Conservation (phyloP, 257 asterid genomes). For the Solanum appendiculatum region DNA sequence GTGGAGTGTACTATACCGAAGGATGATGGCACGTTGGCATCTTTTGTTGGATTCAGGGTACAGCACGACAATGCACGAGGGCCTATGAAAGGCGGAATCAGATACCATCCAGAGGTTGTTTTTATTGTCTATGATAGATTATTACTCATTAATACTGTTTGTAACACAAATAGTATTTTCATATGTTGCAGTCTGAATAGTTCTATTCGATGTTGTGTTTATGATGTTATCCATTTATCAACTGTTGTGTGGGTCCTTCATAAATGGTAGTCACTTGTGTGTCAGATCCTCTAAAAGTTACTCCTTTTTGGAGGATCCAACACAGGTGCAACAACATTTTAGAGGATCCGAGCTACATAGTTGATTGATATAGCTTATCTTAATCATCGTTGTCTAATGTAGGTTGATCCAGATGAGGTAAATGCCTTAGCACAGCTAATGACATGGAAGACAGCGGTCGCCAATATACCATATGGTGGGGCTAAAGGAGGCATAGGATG, state of each 20-base stretch:
- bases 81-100: constrained; percentile 96
- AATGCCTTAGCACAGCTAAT: constrained; percentile 87
- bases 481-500: constrained; percentile 98
- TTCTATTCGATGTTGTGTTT: neutral
- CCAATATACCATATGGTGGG: constrained; percentile 92
- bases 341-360: neutral
- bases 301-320: neutral
- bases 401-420: constrained; percentile 96
- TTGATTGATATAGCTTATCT: neutral
- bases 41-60: constrained; percentile 85
- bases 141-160: neutral
- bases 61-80: constrained; percentile 96
- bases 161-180: neutral
- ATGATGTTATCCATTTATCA: neutral
- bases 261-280: neutral
- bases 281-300: neutral
- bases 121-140: neutral
- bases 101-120: constrained; percentile 89
- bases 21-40: constrained; percentile 81
- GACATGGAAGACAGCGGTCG: constrained; percentile 99
- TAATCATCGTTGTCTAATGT: neutral
- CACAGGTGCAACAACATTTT: neutral
- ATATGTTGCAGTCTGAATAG: neutral
- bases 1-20: constrained; percentile 95
- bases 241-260: neutral